Evolutionary conservation across 1,284 basidiomycete genomes (phyloP), one percentile per base, ranked within the genome.

Genomic region (Athelia psychrophila): DNA sequence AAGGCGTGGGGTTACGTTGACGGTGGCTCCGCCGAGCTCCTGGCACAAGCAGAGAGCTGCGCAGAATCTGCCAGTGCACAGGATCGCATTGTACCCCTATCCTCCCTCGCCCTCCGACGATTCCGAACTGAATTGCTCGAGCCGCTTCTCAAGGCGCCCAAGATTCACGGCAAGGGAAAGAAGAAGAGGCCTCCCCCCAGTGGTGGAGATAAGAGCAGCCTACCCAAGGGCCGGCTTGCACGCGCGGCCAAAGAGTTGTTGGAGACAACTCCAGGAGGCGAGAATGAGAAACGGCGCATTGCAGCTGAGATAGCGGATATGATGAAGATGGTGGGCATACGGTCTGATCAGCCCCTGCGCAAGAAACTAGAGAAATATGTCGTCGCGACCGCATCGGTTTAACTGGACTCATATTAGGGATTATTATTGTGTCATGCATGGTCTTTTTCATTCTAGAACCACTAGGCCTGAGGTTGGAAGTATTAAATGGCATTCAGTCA

Each of bases 101-200:
- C 73, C 16, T 77, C 86, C 33, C 71, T 88, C 40, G 87, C 84
- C 44, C 74, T 81, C 63, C 79, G 87, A 48, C 75, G 84, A 36
- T 89, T 90, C 62, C 77, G 88, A 59, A 79, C 76, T 44, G 86
- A 88, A 63, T 78, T 87, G 54, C 68, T 89, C 49, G 86, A 88
- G 54, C 83, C 84, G 23, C 65, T 90, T 42, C 67, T 89, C 44
- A 74, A 78, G n/a, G 76, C 80, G 33, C 86, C 86, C 18, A 85
- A 82, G 65, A 63, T 75, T 52, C 83, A 82, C 57, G 76, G 75
- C 35, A 74, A 67, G 55, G 64, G 63, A 44, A 81, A 79, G n/a
- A 73, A 73, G 60, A 66, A 69, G 22, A 75, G 70, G 56, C 40
- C 64, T 33, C 25, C 32, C 40, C 54, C 60, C 20, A 55, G 57